phyloP scores from a whole-genome alignment of 2,329 filamentous ascomycete species.

The Apiospora rasikravindrae region DNA sequence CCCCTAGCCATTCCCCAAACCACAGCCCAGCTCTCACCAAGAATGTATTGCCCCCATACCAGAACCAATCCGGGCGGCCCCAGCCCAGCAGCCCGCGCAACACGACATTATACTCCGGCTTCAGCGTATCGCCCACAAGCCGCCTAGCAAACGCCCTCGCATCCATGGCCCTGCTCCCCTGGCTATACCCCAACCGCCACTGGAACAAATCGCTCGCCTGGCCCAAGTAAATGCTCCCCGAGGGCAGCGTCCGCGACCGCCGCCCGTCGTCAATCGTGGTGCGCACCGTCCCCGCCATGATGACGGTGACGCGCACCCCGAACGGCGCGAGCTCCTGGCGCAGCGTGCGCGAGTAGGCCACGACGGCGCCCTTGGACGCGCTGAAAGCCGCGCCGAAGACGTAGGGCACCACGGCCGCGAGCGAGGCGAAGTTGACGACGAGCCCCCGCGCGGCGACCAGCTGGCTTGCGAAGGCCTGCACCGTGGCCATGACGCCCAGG shows the following conservation, averaged over 20 bases:
- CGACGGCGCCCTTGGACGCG: constrained; percentile 56
- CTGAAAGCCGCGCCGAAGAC: constrained; percentile 55
- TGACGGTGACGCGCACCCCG: constrained; percentile 57
- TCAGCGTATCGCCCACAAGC: constrained; percentile 46
- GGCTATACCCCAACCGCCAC: constrained; percentile 48
- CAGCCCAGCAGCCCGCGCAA: constrained; percentile 35
- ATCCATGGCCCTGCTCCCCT: constrained; percentile 44
- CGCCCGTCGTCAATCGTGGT: constrained; percentile 48
- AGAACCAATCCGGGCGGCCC: constrained; percentile 44
- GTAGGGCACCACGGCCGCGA: constrained; percentile 52
- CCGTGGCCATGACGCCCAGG: constrained; percentile 59
- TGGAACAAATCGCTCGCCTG: constrained; percentile 50
- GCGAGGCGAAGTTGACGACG: constrained; percentile 57
- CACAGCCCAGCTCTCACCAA: constrained; percentile 30
- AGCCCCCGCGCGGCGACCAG: constrained; percentile 54
- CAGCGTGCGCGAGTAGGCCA: constrained; percentile 54
- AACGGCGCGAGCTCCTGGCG: constrained; percentile 57
- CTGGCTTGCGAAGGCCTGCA: constrained; percentile 49
- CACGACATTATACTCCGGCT: constrained; percentile 34
- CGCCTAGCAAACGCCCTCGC: constrained; percentile 46
- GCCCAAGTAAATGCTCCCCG: constrained; percentile 47
- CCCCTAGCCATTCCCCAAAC: constrained; percentile 41
- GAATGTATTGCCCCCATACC: constrained; percentile 38
- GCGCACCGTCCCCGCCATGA: constrained; percentile 55
- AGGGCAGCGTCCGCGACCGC: constrained; percentile 44